Evolutionary conservation across 768 basidiomycete genomes (phyloP), one percentile per base, ranked within the genome.

Genomic region (Tricholoma flavovirens): DNA sequence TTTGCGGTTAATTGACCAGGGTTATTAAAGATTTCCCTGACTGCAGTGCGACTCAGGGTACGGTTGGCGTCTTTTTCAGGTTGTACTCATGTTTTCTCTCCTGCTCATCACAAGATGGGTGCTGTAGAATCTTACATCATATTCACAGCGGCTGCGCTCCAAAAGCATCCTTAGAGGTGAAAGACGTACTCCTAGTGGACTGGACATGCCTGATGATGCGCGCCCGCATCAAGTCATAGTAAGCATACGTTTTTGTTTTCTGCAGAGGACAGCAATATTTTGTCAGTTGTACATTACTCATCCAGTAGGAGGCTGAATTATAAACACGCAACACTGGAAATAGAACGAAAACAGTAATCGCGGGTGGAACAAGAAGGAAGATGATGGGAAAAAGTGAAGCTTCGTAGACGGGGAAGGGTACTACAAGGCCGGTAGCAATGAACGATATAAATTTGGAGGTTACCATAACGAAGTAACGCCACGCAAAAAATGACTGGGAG

Each of bases 321-420:
- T 38, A 53, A 17, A 53, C 36, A 43, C 51, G 21, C 35, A 21
- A 56, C 22, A 56, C 8, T 10, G 55, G 49, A 43, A 24, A 35
- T 17, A 21, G 21, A 33, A 51, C 17, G 5, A 5, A 45, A 14
- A 46, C 45, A 14, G 22, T 22, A 45, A 24, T 24, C 4, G 15
- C 14, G 24, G 15, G 14, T 46, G n/a, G 15, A 30, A 30, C n/a
- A 30, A n/a, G 26, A 11, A n/a, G 3, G 30, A n/a, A n/a, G 29
- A 29, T 4, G 29, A 29, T 29, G 4, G 3, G 15, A 10, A 15
- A 17, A 29, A 1, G 19, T 30, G 40, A 49, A 26, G 46, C 30
- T 49, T 30, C 46, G 17, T 49, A 49, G 26, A 49, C 6, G 46
- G 14, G 30, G 51, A 42, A n/a, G n/a, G 49, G 15, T 3, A 52